Conservation (phyloP, 306 rosid genomes). For the Potentilla sterilis region DNA sequence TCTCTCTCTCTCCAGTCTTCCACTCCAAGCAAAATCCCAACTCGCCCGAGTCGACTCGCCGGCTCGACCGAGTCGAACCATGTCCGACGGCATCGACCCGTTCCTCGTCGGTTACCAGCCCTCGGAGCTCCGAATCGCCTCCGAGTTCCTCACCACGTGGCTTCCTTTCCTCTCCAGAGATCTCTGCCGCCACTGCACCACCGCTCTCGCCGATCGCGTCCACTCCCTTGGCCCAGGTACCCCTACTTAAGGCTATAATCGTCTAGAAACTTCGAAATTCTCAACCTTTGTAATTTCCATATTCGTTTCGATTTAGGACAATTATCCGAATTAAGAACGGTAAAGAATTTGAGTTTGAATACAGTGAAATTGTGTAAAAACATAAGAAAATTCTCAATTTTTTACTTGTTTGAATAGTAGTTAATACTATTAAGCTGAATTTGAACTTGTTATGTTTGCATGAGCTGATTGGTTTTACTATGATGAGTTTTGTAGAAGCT, state of each 20-base stretch:
- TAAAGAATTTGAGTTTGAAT: background rate
- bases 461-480: background rate
- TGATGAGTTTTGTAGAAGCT: conserved; percentile 29
- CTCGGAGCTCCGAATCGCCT: conserved; percentile 75
- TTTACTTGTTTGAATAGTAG: background rate
- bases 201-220: conserved; percentile 64
- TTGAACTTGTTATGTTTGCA: background rate
- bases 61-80: background rate
- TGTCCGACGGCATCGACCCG: conserved; percentile 31
- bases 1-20: background rate
- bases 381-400: background rate
- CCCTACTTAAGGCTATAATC: background rate
- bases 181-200: conserved; percentile 68
- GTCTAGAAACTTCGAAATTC: background rate
- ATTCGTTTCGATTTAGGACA: background rate
- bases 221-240: conserved; percentile 67
- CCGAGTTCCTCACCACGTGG: conserved; percentile 82
- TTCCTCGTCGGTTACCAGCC: conserved; percentile 60
- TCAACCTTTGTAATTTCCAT: background rate
- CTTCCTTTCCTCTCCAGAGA: conserved; percentile 85
- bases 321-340: background rate
- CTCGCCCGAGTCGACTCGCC: conserved; percentile 11
- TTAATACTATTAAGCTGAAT: background rate
- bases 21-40: conserved; percentile 4
- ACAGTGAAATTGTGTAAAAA: background rate